Percentiles rank a stretch among this genome's conserved stretches.
Evolutionary conservation across 148 eudicot genomes (phyloP).

Genomic region (Cornus florida): DNA sequence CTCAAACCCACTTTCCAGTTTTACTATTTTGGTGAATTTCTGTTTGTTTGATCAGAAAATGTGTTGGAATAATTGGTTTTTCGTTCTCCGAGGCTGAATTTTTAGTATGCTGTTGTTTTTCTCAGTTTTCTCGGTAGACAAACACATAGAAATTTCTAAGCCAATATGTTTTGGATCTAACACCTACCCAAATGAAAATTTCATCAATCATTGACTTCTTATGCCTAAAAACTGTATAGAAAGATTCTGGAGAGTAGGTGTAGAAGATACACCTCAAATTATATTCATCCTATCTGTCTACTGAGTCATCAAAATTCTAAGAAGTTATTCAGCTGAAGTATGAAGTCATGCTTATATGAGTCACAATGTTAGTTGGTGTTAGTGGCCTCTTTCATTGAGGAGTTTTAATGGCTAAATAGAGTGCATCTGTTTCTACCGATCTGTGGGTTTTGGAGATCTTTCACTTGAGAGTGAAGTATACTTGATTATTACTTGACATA

Average conservation of each 20-base stretch:
- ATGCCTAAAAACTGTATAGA: not conserved
- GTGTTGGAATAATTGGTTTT: not conserved
- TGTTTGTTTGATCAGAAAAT: constrained; percentile 8
- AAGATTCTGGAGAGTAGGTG: not conserved
- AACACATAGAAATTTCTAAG: too few relatives aligned
- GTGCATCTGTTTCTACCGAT: not conserved
- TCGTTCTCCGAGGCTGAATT: not conserved
- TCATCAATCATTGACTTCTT: too few relatives aligned
- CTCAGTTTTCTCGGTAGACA: not conserved
- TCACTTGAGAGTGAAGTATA: not conserved
- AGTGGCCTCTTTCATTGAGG: not conserved
- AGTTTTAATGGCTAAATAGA: not conserved
- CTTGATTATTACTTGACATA: not conserved
- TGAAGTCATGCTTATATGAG: not conserved
- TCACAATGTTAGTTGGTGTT: not conserved
- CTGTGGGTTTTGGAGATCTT: not conserved
- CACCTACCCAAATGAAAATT: too few relatives aligned
- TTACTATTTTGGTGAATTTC: not conserved
- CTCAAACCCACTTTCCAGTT: not conserved
- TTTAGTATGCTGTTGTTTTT: not conserved
- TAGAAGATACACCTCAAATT: not conserved
- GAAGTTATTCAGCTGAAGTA: not conserved
- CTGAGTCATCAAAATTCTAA: too few relatives aligned
- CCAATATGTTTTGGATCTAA: too few relatives aligned
- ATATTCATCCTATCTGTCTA: too few relatives aligned